phyloP scores from a whole-genome alignment of 306 rosid genomes.

The Begonia peltatifolia region DNA sequence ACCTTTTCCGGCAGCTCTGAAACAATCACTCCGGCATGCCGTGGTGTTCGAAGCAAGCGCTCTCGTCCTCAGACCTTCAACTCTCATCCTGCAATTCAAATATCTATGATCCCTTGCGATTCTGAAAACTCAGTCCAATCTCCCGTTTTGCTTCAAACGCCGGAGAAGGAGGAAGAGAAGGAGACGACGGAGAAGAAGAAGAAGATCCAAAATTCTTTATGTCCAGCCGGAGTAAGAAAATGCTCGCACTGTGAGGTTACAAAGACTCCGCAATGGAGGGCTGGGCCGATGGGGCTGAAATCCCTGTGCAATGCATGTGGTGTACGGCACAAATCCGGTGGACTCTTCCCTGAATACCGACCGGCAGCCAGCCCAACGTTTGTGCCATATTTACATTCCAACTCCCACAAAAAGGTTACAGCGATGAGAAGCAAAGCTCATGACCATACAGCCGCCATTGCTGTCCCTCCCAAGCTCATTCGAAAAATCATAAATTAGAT shows the following conservation, averaged over 20 bases:
- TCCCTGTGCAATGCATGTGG: conserved; percentile 96
- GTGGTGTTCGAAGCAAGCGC: conserved; percentile 92
- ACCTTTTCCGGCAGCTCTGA: conserved; percentile 26
- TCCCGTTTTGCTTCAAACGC: conserved; percentile 19
- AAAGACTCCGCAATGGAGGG: conserved; percentile 98
- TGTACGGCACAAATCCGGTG: conserved; percentile 80
- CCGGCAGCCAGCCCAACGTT: conserved; percentile 97
- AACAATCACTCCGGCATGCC: conserved; percentile 31
- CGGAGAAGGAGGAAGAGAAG: conserved; percentile 22
- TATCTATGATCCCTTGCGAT: conserved; percentile 28
- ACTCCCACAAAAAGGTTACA: conserved; percentile 85
- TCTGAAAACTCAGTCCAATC: conserved; percentile 70
- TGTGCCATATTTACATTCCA: conserved; percentile 71
- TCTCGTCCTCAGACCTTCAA: conserved; percentile 76
- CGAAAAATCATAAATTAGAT: too few species aligned
- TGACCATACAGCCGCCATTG: conserved; percentile 11
- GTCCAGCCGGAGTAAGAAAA: conserved; percentile 50
- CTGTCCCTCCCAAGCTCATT: conserved; percentile 52
- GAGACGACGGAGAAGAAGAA: conserved; percentile 37
- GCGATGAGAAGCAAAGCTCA: conserved; percentile 62
- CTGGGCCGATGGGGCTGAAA: conserved; percentile 96
- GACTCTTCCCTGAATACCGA: conserved; percentile 90
- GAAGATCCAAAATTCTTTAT: conserved; percentile 24
- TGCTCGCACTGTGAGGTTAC: conserved; percentile 96
- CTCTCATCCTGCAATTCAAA: conserved; percentile 50